phyloP scores from a whole-genome alignment of 768 basidiomycete species.

The Boletus sp. region DNA sequence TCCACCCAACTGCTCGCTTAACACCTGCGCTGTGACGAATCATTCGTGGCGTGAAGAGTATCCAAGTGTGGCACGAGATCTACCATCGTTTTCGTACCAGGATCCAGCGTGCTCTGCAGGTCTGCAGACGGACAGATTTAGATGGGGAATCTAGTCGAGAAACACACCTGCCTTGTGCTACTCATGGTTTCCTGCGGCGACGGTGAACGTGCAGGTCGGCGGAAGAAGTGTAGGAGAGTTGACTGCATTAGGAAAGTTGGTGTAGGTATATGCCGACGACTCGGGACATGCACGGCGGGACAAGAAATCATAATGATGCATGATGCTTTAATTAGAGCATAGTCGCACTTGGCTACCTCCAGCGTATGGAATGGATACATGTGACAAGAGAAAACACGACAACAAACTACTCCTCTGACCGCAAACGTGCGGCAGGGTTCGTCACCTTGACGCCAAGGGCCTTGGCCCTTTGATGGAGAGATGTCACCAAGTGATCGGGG shows the following conservation, averaged over 20 bases:
- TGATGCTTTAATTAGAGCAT: slow-evolving; percentile 38
- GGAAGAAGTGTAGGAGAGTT: slow-evolving; percentile 16
- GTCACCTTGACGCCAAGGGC: slow-evolving; percentile 90
- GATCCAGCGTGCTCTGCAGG: slow-evolving; percentile 81
- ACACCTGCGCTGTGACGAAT: slow-evolving; percentile 45
- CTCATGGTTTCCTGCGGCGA: slow-evolving; percentile 20
- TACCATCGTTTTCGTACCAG: slow-evolving; percentile 84
- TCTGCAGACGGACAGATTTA: slow-evolving; percentile 31
- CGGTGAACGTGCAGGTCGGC: slow-evolving; percentile 10
- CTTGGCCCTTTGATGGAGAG: slow-evolving; percentile 58
- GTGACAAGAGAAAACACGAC: slow-evolving; percentile 36
- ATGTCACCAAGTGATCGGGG: slow-evolving; percentile 7
- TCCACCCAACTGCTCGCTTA: slow-evolving; percentile 57
- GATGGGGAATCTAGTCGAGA: background rate
- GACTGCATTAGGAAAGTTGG: slow-evolving; percentile 28
- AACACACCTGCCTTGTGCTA: slow-evolving; percentile 26
- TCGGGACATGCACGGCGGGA: background rate
- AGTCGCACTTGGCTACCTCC: slow-evolving; percentile 48
- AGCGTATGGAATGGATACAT: slow-evolving; percentile 51
- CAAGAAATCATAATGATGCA: slow-evolving; percentile 10
- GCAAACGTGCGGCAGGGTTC: slow-evolving; percentile 87
- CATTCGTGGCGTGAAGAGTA: slow-evolving; percentile 14
- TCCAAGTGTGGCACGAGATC: slow-evolving; percentile 15
- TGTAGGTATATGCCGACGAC: background rate
- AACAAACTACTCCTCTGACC: slow-evolving; percentile 83